A percentile compares a stretch with the other conserved stretches of the same genome.
These are phyloP conservation scores for Fomitopsis serialis DNA, from an alignment of 768 basidiomycete species.

Conservation along the genomic window DNA sequence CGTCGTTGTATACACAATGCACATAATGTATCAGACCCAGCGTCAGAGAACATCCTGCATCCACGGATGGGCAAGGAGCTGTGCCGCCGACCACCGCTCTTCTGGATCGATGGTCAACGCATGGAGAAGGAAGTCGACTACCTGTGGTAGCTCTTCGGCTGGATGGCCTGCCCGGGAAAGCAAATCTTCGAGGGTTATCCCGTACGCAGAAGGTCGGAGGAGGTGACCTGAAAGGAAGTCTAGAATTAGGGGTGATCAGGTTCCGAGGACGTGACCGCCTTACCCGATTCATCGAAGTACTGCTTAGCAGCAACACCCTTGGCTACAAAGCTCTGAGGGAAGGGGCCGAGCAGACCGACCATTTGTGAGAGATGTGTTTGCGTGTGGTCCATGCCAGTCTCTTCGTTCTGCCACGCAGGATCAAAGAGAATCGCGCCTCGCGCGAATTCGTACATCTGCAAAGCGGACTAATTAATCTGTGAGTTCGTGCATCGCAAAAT, in stretches of 20 bases:
- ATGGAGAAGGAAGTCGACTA: neutral
- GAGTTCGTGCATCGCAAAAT: neutral
- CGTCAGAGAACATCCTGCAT: neutral
- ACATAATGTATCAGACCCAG: no score
- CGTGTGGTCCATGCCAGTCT: neutral
- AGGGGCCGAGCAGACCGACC: neutral
- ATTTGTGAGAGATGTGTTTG: conserved; percentile 1
- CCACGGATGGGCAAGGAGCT: conserved; percentile 1
- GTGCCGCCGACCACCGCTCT: neutral
- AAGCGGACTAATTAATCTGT: no score
- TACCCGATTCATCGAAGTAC: neutral
- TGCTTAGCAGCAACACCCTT: neutral
- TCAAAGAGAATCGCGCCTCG: neutral
- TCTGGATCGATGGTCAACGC: neutral
- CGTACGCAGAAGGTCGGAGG: neutral
- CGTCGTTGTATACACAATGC: no score
- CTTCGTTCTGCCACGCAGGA: neutral
- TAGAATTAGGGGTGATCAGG: no score
- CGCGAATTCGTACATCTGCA: conserved; percentile 3
- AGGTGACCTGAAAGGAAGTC: no score
- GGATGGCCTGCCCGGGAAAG: neutral
- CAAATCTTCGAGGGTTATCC: neutral
- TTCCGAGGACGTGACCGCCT: no score
- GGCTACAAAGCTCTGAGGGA: neutral
- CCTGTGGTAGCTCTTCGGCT: neutral